Evolutionary conservation across 169 alveolate species (phyloP).

Genomic region (Plasmodium falciparum): DNA sequence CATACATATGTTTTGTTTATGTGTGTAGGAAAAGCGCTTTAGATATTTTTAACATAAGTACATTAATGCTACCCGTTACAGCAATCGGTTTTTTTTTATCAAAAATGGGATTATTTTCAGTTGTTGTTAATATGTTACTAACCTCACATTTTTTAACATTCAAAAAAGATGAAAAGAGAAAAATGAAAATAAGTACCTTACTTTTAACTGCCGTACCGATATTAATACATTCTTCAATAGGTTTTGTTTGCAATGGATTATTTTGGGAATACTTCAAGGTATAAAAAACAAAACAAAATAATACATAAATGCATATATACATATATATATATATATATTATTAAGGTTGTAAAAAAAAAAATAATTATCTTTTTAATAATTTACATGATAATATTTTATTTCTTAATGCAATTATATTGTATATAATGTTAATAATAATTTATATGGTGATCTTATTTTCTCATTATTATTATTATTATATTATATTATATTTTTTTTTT

Average conservation of each 20-base stretch:
- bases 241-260: conserved; percentile 30
- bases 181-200: conserved; percentile 57
- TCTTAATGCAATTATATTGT: no score
- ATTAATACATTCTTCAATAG: conserved; percentile 60
- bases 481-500: neutral
- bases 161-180: conserved; percentile 73
- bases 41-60: conserved; percentile 57
- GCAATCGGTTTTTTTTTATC: conserved; percentile 64
- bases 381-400: no score
- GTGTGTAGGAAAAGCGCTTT: conserved; percentile 50
- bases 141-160: conserved; percentile 76
- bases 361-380: no score
- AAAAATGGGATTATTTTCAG: conserved; percentile 74
- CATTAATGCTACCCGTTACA: conserved; percentile 50
- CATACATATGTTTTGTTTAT: neutral
- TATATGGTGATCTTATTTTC: no score
- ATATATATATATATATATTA: conserved; percentile 4
- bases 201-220: conserved; percentile 63
- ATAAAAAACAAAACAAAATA: neutral
- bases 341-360: neutral
- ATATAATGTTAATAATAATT: no score
- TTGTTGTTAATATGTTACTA: conserved; percentile 71
- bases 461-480: no score
- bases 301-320: neutral
- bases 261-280: conserved; percentile 59